Evolutionary conservation across 2,329 filamentous ascomycete species (phyloP), one percentile per base, ranked within the genome.

Genomic region (Scleromitrula shiraiana): DNA sequence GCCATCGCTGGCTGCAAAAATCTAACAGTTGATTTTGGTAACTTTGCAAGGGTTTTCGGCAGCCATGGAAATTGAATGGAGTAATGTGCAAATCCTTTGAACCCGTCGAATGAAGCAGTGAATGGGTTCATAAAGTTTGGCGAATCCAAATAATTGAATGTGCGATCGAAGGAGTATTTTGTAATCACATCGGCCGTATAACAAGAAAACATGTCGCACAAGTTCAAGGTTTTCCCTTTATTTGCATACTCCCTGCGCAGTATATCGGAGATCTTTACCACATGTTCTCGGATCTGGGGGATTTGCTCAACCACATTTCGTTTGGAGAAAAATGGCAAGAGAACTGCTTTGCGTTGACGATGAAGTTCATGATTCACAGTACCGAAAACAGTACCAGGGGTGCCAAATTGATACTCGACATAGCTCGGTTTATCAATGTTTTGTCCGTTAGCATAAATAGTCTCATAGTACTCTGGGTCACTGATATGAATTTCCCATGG

Each of bases 401-500:
- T 26, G 3, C n/a, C n/a, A n/a, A n/a, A n/a, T n/a, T n/a, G n/a
- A n/a, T n/a, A n/a, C n/a, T n/a, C n/a, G n/a, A n/a, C n/a, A n/a
- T n/a, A n/a, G n/a, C n/a, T n/a, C n/a, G n/a, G n/a, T n/a, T n/a
- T n/a, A n/a, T n/a, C n/a, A n/a, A n/a, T n/a, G n/a, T n/a, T n/a
- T n/a, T n/a, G n/a, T n/a, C n/a, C 50, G 10, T 30, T 43, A 6
- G 65, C 60, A 52, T 68, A 71, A 19, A 72, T 56, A 43, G 68
- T 67, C 17, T 68, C 62, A 49, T 68, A 65, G 55, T 70, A 70
- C 36, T 56, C 46, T 5, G 62, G 57, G 24, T 62, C 58, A 14
- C 56, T 57, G 33, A 70, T 63, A 46, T 71, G 64, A 27, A 72
- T 59, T 49, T 72, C 69, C 7, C 29, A 35, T 9, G 65, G 62